Evolutionary conservation across 2,329 filamentous ascomycete species (phyloP), one percentile per base, ranked within the genome.

Genomic region (Pseudogymnoascus sp.): DNA sequence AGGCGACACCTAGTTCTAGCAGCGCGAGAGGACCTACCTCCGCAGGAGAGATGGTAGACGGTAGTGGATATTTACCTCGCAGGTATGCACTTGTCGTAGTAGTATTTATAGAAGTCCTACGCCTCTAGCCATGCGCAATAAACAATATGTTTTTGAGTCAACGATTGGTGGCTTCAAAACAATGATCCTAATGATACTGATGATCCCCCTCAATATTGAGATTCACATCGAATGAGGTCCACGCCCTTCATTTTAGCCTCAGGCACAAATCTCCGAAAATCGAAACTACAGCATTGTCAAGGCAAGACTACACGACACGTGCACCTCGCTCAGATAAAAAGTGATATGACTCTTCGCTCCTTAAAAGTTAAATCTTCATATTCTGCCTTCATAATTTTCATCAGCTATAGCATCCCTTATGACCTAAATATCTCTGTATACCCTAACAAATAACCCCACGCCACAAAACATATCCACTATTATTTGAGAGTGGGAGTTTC

Each of bases 21-120:
- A 16, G 65, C 63, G 25, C 63, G 55, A 61, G 63, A 66, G 63
- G 62, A 65, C 58, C 63, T 66, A 41, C 21, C 37, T 23, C 49
- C 41, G n/a, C 52, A 43, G 16, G 55, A 66, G 21, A 65, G 58
- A 38, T 66, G 49, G 63, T 66, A 49, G 63, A 63, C 40, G 18
- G 18, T 18, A 18, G 61, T 66, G 14, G 63, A 66, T 60, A 59
- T 66, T 16, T 64, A 66, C 37, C 12, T 63, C 31, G 38, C 28
- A 62, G 43, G 60, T 64, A 62, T 25, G 25, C 4, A 5, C 4
- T 25, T 25, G 25, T 25, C 4, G 8, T 38, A 41, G 38, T 41
- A 18, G 38, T 41, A 41, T 41, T 18, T 41, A 41, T 41, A 41
- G 7, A 41, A 18, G 38, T 41, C 38, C 5, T 18, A 41, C n/a